Evolutionary conservation across 2,329 filamentous ascomycete genomes (phyloP).

Genomic region (Phaeosphaeriaceae sp.): DNA sequence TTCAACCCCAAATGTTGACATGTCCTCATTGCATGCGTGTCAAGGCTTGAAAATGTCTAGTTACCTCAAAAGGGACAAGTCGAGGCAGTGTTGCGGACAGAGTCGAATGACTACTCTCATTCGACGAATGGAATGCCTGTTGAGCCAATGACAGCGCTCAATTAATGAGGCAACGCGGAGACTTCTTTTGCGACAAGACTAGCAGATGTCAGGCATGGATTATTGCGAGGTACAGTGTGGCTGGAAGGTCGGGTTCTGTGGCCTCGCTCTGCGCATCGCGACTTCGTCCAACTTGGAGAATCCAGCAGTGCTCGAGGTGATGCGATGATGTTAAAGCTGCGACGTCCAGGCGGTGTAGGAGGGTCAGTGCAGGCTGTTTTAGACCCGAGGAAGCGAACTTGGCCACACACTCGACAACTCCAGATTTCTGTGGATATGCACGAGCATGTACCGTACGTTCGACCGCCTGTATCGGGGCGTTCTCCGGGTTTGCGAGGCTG

Average conservation of each 20-base stretch:
- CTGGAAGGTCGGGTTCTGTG: constrained; percentile 38
- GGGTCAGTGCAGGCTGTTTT: constrained; percentile 47
- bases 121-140: constrained; percentile 30
- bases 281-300: constrained; percentile 37
- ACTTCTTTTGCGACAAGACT: constrained; percentile 37
- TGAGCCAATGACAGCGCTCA: constrained; percentile 44
- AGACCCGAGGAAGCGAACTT: constrained; percentile 34
- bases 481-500: constrained; percentile 21
- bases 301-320: constrained; percentile 33
- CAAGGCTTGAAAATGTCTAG: constrained; percentile 30
- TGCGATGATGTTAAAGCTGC: constrained; percentile 43
- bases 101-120: constrained; percentile 36
- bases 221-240: constrained; percentile 33
- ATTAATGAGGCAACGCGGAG: constrained; percentile 40
- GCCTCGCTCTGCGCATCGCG: constrained; percentile 49
- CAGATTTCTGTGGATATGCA: constrained; percentile 20
- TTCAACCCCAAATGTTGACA: constrained; percentile 11
- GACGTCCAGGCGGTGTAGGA: constrained; percentile 47
- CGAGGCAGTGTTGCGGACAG: constrained; percentile 34
- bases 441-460: constrained; percentile 13
- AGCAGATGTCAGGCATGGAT: constrained; percentile 45
- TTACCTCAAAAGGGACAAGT: constrained; percentile 44
- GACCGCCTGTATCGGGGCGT: constrained; percentile 18
- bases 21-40: constrained; percentile 24
- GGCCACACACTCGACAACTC: constrained; percentile 25